These are phyloP conservation scores for Trichosphaerium sp. DNA, from an alignment of 78 protist genomes.

Conservation along the genomic window DNA sequence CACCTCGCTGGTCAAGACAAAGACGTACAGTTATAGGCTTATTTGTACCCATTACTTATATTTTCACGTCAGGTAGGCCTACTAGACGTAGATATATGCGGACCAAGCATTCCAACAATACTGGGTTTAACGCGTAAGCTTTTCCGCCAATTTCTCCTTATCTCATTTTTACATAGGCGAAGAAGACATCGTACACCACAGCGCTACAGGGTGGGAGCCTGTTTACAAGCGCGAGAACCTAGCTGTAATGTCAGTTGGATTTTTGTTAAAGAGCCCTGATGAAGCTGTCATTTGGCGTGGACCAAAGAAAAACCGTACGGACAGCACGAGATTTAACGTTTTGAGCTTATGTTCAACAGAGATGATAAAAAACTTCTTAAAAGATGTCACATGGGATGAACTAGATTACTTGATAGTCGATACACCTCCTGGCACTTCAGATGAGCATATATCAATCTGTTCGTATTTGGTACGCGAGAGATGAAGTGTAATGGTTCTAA, in stretches of 20 bases:
- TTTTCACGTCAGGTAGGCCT: conserved; percentile 81
- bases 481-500: too few species aligned
- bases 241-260: conserved; percentile 90
- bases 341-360: conserved; percentile 24
- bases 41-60: neutral
- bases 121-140: conserved; percentile 65
- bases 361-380: conserved; percentile 90
- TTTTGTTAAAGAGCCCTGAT: conserved; percentile 64
- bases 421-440: conserved; percentile 99
- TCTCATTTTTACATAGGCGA: neutral
- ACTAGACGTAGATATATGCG: conserved; percentile 96
- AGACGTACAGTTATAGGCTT: neutral
- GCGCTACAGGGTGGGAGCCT: conserved; percentile 85
- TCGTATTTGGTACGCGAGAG: too few species aligned
- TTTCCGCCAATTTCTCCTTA: neutral
- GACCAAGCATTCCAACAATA: conserved; percentile 90
- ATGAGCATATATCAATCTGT: conserved; percentile 94
- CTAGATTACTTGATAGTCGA: conserved; percentile 91
- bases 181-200: conserved; percentile 50
- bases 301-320: conserved; percentile 84
- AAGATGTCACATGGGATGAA: conserved; percentile 94
- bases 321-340: too few species aligned
- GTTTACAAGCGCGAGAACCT: conserved; percentile 81
- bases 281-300: conserved; percentile 99
- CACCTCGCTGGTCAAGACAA: conserved; percentile 34